Conservation (phyloP, 2,329 filamentous ascomycete genomes). For the Fusarium foetens region DNA sequence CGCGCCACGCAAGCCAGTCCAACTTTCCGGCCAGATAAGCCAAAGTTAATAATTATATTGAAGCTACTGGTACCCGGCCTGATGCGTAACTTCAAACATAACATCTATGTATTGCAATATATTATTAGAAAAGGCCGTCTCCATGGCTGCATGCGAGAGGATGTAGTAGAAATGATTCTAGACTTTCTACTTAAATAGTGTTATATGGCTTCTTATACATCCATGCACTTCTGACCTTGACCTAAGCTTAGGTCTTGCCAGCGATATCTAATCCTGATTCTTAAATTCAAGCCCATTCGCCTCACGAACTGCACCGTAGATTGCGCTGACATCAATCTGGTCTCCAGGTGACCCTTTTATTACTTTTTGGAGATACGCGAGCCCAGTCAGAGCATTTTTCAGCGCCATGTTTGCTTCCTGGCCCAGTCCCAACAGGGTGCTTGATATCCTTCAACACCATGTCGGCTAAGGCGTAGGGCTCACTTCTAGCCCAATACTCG, state of each 20-base stretch:
- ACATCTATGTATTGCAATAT: too few relatives aligned
- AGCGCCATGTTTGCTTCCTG: neutral
- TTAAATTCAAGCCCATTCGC: neutral
- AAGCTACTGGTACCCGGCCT: too few relatives aligned
- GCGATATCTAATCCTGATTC: neutral
- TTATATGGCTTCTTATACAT: too few relatives aligned
- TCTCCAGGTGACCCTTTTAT: neutral
- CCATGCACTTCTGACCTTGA: too few relatives aligned
- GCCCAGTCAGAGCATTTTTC: neutral
- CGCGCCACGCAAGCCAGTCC: too few relatives aligned
- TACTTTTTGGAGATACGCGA: accelerated
- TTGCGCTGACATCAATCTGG: neutral
- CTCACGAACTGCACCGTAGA: neutral
- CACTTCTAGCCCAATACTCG: neutral
- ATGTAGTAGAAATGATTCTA: too few relatives aligned
- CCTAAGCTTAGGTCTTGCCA: too few relatives aligned
- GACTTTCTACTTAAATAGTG: too few relatives aligned
- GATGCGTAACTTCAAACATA: neutral
- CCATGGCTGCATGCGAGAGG: too few relatives aligned
- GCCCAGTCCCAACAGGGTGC: neutral
- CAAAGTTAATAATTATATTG: too few relatives aligned
- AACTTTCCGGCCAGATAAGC: too few relatives aligned
- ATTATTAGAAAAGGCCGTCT: too few relatives aligned
- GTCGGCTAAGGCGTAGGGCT: neutral
- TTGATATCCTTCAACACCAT: neutral